These are phyloP conservation scores for Schoenoplectus triqueter DNA, from an alignment of 202 grass and related monocot genomes.

Conservation along the genomic window DNA sequence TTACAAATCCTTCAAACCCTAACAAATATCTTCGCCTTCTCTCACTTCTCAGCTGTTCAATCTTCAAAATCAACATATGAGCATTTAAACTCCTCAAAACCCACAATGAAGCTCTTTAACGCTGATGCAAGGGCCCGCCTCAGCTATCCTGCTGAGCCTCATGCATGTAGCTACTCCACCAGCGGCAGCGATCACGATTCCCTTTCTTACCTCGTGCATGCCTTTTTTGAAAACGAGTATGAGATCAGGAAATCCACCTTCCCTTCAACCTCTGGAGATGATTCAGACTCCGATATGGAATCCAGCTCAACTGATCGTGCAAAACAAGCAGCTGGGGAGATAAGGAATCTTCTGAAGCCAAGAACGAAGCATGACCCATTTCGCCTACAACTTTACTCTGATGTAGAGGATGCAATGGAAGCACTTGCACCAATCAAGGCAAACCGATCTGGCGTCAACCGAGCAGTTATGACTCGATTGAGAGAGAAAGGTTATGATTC, in stretches of 20 bases:
- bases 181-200: conserved; percentile 34
- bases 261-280: neutral
- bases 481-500: conserved; percentile 47
- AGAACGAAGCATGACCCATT: neutral
- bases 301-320: conserved; percentile 21
- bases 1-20: conserved; percentile 28
- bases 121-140: conserved; percentile 17
- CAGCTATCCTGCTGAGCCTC: neutral
- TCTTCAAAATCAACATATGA: neutral
- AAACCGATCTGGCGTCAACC: conserved; percentile 35
- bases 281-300: conserved; percentile 11
- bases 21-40: neutral
- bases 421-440: conserved; percentile 2
- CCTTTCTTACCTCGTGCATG: conserved; percentile 36
- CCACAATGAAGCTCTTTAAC: conserved; percentile 19
- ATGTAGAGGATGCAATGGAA: conserved; percentile 35
- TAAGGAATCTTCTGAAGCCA: conserved; percentile 38
- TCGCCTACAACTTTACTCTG: conserved; percentile 24
- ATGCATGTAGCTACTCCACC: conserved; percentile 35
- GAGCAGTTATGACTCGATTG: conserved; percentile 47
- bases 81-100: neutral
- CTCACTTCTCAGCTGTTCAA: conserved; percentile 23
- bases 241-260: neutral
- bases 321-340: conserved; percentile 33
- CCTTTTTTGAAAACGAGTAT: conserved; percentile 29